Evolutionary conservation across 1,284 basidiomycete species (phyloP).

Genomic region (Fomitiporia mediterranea): DNA sequence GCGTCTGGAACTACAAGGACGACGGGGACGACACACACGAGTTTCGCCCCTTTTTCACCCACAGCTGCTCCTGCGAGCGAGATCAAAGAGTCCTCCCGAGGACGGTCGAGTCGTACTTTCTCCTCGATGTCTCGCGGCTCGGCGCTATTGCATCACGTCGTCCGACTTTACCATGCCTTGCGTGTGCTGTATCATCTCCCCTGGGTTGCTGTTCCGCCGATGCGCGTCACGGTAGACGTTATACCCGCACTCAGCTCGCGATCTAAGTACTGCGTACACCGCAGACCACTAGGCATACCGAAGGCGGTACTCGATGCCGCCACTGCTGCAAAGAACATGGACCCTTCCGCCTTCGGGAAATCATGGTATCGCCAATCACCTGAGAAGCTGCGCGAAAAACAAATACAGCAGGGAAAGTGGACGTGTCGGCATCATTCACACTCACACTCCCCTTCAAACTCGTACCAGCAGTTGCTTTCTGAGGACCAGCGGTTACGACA

Average conservation of each 20-base stretch:
- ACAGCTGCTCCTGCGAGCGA: not conserved
- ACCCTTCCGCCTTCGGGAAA: not conserved
- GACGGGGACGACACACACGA: not conserved
- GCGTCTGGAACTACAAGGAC: not conserved
- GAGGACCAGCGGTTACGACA: not conserved
- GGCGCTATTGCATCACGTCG: not conserved
- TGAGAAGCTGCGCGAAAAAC: slow-evolving; percentile 10
- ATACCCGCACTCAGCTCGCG: slow-evolving; percentile 7
- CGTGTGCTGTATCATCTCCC: slow-evolving; percentile 10
- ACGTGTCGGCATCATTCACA: not conserved
- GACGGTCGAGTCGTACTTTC: not conserved
- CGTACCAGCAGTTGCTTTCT: not conserved
- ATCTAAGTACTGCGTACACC: not conserved
- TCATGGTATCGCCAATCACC: slow-evolving; percentile 14
- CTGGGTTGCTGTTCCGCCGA: slow-evolving; percentile 10
- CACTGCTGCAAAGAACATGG: slow-evolving; percentile 1
- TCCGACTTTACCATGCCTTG: not conserved
- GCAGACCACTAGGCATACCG: not conserved
- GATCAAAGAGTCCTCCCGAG: not conserved
- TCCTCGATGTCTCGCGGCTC: not conserved
- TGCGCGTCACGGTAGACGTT: slow-evolving; percentile 11
- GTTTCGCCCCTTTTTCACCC: not conserved
- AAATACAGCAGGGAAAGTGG: not conserved
- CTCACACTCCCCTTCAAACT: not conserved
- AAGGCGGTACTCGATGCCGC: not conserved